Percentiles rank a stretch among this genome's conserved stretches.
Evolutionary conservation across 257 asterid genomes (phyloP).

Genomic region (Ehretia macrophylla): DNA sequence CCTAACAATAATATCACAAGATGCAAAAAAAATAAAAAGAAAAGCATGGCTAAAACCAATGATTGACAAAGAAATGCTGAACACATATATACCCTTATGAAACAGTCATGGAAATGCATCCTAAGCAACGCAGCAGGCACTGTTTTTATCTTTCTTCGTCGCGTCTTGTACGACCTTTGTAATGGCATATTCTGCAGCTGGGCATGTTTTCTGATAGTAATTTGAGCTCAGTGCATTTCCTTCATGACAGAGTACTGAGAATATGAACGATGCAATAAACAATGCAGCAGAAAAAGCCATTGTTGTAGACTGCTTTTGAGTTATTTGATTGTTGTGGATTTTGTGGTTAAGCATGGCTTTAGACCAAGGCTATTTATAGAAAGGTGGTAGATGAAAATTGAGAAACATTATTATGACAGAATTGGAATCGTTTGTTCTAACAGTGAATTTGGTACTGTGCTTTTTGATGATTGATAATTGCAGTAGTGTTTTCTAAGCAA

Average conservation of each 20-base stretch:
- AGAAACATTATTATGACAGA: constrained; percentile 1
- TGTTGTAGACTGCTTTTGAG: not conserved
- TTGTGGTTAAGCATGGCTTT: not conserved
- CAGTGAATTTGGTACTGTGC: constrained; percentile 22
- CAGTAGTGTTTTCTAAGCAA: constrained; percentile 28
- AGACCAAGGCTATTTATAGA: constrained; percentile 18
- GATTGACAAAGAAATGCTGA: too few relatives aligned
- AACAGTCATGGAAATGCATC: constrained; percentile 89
- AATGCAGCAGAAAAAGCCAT: constrained; percentile 16
- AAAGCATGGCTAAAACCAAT: not conserved
- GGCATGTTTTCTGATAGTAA: constrained; percentile 26
- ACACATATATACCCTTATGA: constrained; percentile 52
- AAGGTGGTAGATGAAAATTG: not conserved
- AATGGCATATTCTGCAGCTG: constrained; percentile 41
- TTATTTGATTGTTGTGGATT: not conserved
- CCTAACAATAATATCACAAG: too few relatives aligned
- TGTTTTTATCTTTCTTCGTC: constrained; percentile 37
- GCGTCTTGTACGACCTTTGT: constrained; percentile 44
- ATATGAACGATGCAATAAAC: constrained; percentile 10
- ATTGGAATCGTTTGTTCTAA: constrained; percentile 10
- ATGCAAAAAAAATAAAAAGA: not conserved
- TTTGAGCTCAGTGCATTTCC: constrained; percentile 33
- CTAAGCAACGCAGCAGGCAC: constrained; percentile 70
- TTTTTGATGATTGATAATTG: constrained; percentile 5
- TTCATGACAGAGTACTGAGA: constrained; percentile 7